Base-by-base conservation (phyloP, 176 grass and related monocot species). In the Paspalum notatum region DNA sequence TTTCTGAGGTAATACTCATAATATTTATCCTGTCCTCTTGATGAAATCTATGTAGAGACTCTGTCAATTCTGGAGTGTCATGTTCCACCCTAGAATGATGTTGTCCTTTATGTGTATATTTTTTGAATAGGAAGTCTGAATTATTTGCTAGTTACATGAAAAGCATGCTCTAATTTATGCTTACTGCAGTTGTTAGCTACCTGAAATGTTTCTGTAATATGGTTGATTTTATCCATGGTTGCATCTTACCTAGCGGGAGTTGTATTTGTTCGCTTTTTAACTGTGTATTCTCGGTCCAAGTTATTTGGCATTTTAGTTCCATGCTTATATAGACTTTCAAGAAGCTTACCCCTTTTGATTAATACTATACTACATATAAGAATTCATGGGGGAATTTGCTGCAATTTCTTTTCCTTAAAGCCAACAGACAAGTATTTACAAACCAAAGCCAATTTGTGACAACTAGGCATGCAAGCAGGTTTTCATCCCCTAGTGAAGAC, bases 1-100 rank as follows among this genome's bases (percentile, higher is more conserved):
- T 93, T 71, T 93, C 88, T 77, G 94, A 97, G 94, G 94, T 97
- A 89, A 47, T 25, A 14, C 41, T 73, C 25, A 16, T 59, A 45
- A 51, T 70, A 60, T 8, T 63, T 64, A 45, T 47, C 47, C 66
- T 55, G 0, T 14, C 14, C 12, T 1, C 17, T 62, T 41, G 44
- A 22, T 83, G n/a, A 20, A 68, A 53, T 87, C 9, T 53, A 13
- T 53, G 4, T 81, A 50, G 60, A 25, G 43, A 63, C 65, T 59
- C 15, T 47, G 1, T 10, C 27, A 24, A 12, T 41, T 60, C 10
- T 75, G n/a, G 15, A 27, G 41, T 66, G 38, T 73, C 12, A 6
- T 57, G 8, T 53, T 16, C 16, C 5, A 20, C 7, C 7, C 7
- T 8, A 59, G 42, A n/a, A 42, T 6, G 25, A 53, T 63, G 22